A percentile compares a stretch with the other conserved stretches of the same genome.
Evolutionary conservation across 163 green algal species (phyloP).

Genomic region (Scenedesmus sp.): DNA sequence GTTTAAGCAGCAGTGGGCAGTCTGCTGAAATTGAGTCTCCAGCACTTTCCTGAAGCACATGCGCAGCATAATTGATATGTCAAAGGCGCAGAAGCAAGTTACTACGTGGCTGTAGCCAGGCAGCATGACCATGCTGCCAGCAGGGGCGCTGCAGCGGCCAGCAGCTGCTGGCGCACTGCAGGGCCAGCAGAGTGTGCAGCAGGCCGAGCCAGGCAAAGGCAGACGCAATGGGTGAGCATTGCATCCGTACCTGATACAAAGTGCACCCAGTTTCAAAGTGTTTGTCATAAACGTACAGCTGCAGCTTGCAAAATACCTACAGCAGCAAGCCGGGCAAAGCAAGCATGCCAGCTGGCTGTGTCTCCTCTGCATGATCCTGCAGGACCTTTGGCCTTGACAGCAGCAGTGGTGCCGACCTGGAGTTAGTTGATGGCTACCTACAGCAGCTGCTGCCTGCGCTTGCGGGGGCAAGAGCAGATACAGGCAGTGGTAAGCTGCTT

Average conservation of each 20-base stretch:
- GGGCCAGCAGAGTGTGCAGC: not conserved
- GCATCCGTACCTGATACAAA: not conserved
- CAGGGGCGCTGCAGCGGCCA: not conserved
- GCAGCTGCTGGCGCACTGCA: not conserved
- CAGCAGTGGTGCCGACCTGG: slow-evolving; percentile 43
- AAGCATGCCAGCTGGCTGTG: not conserved
- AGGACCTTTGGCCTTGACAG: not conserved
- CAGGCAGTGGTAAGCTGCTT: not conserved
- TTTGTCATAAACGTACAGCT: not conserved
- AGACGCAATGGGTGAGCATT: not conserved
- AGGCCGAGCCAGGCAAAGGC: not conserved
- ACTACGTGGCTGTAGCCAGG: not conserved
- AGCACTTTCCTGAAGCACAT: not conserved
- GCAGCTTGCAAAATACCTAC: not conserved
- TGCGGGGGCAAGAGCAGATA: not conserved
- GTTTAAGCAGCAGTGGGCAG: not conserved
- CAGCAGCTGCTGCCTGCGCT: slow-evolving; percentile 52
- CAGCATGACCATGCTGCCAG: not conserved
- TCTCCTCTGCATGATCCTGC: not conserved
- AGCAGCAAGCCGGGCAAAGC: not conserved
- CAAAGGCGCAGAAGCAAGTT: too few species aligned
- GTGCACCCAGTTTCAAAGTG: not conserved
- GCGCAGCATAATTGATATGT: not conserved
- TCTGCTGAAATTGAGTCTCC: too few species aligned
- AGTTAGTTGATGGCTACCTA: slow-evolving; percentile 33